phyloP scores from a whole-genome alignment of 192 early-diverging fungal genomes.

The Mortierella claussenii region DNA sequence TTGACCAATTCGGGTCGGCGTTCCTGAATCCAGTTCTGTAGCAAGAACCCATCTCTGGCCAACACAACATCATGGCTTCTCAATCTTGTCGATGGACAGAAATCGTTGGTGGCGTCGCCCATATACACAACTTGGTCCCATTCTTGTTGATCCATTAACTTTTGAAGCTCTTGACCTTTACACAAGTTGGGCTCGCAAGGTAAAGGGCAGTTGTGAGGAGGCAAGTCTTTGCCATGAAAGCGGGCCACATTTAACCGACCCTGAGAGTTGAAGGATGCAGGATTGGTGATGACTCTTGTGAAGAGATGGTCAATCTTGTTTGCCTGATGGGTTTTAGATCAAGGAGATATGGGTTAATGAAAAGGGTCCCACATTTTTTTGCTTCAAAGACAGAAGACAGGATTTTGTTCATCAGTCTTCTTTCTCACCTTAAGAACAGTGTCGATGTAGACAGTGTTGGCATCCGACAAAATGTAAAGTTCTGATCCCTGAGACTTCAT shows the following conservation, averaged over 20 bases:
- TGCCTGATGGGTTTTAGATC: too few species aligned
- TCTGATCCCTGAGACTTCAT: slow-evolving; percentile 58
- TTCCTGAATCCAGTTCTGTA: slow-evolving; percentile 28
- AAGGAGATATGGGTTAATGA: too few species aligned
- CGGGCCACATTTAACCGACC: slow-evolving; percentile 58
- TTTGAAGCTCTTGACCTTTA: slow-evolving; percentile 60
- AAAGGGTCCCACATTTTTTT: too few species aligned
- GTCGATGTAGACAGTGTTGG: slow-evolving; percentile 70
- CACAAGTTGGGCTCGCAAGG: slow-evolving; percentile 70
- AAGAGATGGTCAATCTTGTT: slow-evolving; percentile 61
- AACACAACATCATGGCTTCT: slow-evolving; percentile 19
- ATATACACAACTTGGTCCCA: slow-evolving; percentile 60
- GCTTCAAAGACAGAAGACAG: too few species aligned
- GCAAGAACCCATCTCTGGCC: slow-evolving; percentile 15
- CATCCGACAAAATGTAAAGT: slow-evolving; percentile 69
- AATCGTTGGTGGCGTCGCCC: slow-evolving; percentile 65
- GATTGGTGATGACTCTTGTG: slow-evolving; percentile 67
- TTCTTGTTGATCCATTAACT: slow-evolving; percentile 20
- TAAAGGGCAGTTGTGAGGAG: slow-evolving; percentile 61
- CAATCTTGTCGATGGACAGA: slow-evolving; percentile 61
- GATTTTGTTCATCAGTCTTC: too few species aligned
- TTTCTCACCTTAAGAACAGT: slow-evolving; percentile 69
- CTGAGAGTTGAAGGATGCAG: slow-evolving; percentile 54
- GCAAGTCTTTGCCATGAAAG: slow-evolving; percentile 30
- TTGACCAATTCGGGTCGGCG: slow-evolving; percentile 26